Evolutionary conservation across 805 yeast species (phyloP), one percentile per base, ranked within the genome.

Genomic region (Hermanozyma aechmeae): DNA sequence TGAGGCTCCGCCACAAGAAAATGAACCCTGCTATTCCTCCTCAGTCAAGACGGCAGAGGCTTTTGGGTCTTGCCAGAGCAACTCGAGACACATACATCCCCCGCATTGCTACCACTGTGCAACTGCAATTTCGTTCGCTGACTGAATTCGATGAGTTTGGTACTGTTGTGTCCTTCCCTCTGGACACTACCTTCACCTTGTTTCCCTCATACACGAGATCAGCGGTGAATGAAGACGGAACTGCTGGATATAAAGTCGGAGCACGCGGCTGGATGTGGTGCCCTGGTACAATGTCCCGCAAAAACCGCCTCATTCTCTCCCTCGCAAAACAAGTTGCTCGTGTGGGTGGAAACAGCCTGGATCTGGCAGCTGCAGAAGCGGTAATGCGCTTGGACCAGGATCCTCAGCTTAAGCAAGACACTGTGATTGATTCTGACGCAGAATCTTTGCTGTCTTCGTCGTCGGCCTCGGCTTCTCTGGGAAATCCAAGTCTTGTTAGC

Each of bases 181-280:
- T 54, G 17, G 78, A 79, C 39, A 75, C 85, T 17, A 55, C 68
- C 12, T 65, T 84, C n/a, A 51, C 73, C 2, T 52, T 79, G 5
- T 55, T 50, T 25, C 67, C 68, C 2, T 48, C 61, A 1, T 61
- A 60, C 38, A 53, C 68, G 2, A 40, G 60, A 8, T 29, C 36
- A n/a, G 35, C 30, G 6, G n/a, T n/a, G n/a, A n/a, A n/a, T n/a
- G n/a, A n/a, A n/a, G 34, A 42, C 19, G 50, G 42, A 6, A 33
- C 23, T 76, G 40, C 79, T 66, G 48, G 62, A 76, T 62, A 59
- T 29, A 73, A 61, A 38, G 68, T 69, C 23, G 73, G 74, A 20
- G 72, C 87, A 3, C 65, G 82, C 25, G 95, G 96, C 5, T 73
- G 81, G 69, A 56, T 80, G 16, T 65, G 73, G 8, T 64, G 81